Conservation (phyloP, 2,329 filamentous ascomycete species). For the Colletotrichum tofieldiae region DNA sequence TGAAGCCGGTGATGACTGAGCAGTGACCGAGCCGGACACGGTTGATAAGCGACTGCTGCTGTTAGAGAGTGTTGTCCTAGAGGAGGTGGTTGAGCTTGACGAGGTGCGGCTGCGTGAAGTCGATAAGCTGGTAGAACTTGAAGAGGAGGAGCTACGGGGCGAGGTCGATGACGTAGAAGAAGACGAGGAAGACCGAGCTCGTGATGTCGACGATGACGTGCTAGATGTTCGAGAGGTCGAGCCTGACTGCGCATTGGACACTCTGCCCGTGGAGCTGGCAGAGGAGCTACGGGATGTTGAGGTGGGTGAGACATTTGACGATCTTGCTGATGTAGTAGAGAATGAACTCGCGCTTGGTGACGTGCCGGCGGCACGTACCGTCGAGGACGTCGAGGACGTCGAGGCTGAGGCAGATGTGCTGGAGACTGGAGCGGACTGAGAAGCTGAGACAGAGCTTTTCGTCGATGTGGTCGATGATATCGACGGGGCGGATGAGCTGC, state of each 20-base stretch:
- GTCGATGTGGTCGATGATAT: neutral
- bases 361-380: slow-evolving; percentile 7
- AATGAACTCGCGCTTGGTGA: neutral
- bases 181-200: neutral
- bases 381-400: slow-evolving; percentile 16
- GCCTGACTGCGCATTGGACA: neutral
- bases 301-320: neutral
- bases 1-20: slow-evolving; percentile 33
- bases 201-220: neutral
- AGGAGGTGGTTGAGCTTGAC: neutral
- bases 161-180: neutral
- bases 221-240: neutral
- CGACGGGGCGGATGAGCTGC: neutral
- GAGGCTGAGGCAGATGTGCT: neutral
- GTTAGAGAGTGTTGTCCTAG: neutral
- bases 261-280: neutral
- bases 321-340: neutral
- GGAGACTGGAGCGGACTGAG: slow-evolving; percentile 5
- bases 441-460: neutral
- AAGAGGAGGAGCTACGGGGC: neutral
- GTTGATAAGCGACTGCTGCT: slow-evolving; percentile 9
- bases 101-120: neutral
- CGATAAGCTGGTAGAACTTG: neutral
- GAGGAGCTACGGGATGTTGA: neutral
- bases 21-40: slow-evolving; percentile 8